Conservation (phyloP, 176 grass and related monocot genomes). For the Echinochloa phyllopogon region DNA sequence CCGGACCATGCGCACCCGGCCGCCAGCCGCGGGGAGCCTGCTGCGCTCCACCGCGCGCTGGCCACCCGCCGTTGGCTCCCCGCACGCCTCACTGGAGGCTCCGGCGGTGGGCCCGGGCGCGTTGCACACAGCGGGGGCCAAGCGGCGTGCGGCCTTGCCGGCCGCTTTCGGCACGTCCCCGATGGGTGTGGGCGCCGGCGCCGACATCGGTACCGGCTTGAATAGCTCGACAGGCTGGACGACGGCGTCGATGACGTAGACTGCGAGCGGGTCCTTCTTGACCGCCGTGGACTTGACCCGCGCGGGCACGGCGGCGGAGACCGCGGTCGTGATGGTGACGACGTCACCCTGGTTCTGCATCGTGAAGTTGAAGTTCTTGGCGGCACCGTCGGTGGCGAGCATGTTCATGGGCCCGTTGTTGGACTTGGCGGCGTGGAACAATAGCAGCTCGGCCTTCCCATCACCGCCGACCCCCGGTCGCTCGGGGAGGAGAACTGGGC, state of each 20-base stretch:
- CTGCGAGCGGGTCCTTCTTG: conserved; percentile 62
- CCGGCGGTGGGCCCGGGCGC: conserved; percentile 54
- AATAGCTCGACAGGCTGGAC: conserved; percentile 79
- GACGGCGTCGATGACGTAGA: conserved; percentile 68
- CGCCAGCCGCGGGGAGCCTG: too few species aligned
- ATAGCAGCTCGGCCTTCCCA: conserved; percentile 65
- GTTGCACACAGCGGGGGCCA: conserved; percentile 39
- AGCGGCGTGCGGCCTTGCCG: conserved; percentile 26
- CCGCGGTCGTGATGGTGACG: conserved; percentile 65
- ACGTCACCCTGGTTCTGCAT: conserved; percentile 79
- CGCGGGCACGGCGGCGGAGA: conserved; percentile 20
- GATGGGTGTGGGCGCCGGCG: conserved; percentile 30
- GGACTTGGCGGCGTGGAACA: conserved; percentile 82
- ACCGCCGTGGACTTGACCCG: conserved; percentile 55
- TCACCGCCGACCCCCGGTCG: too few species aligned
- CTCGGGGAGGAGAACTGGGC: too few species aligned
- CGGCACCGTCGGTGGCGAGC: conserved; percentile 77
- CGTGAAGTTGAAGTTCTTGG: conserved; percentile 75
- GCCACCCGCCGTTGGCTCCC: too few species aligned
- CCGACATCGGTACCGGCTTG: conserved; percentile 45
- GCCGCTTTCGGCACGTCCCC: conserved; percentile 50
- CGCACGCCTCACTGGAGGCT: too few species aligned
- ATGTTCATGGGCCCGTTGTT: conserved; percentile 91
- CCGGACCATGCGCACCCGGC: too few species aligned
- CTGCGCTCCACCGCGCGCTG: too few species aligned